Evolutionary conservation across 2,329 filamentous ascomycete genomes (phyloP), one percentile per base, ranked within the genome.

Genomic region (Exophiala xenobiotica): DNA sequence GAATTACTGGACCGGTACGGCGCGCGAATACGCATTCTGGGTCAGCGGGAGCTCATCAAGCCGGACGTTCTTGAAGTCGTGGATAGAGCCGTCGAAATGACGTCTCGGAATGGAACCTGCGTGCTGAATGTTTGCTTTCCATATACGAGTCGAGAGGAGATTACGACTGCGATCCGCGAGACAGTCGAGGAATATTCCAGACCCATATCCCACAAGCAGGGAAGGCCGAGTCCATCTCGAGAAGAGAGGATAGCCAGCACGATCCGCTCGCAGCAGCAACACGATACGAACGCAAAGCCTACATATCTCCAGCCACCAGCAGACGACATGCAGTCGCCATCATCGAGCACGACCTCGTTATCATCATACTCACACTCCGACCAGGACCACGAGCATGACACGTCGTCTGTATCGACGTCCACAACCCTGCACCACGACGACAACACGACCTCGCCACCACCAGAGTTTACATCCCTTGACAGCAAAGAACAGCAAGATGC

Each of bases 41-140:
- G 93, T 19, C 87, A 95, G 67, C 80, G 88, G 52, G 85, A 90
- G 33, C 73, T 97, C 61, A 82, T 99, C 49, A 87, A 88, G 58
- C 82, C 85, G 23, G 93, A 99, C 63, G 92, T 99, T 16, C 75
- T 95, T 45, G 86, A 90, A 62, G 90, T 91, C 2, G 87, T 97
- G 37, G 89, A 96, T 65, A 84, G 81, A 60, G 91, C 92, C 5
- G 87, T 91, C 23, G 83, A 90, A 31, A 81, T 93, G 76, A 99
- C 93, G 18, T 88, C 85, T 67, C 79, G 88, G 64, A 97, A 99
- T 68, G 87, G 85, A 57, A 84, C 86, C 53, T 82, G 83, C 35
- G 78, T 87, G 23, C 76, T 99, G 45, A 99, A 99, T 67, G 90
- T 99, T 57, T 99, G 93, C 75, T 97, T 97, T 65, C 93, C 93